Evolutionary conservation across 768 basidiomycete genomes (phyloP).

Genomic region (Favolaschia claudopus): DNA sequence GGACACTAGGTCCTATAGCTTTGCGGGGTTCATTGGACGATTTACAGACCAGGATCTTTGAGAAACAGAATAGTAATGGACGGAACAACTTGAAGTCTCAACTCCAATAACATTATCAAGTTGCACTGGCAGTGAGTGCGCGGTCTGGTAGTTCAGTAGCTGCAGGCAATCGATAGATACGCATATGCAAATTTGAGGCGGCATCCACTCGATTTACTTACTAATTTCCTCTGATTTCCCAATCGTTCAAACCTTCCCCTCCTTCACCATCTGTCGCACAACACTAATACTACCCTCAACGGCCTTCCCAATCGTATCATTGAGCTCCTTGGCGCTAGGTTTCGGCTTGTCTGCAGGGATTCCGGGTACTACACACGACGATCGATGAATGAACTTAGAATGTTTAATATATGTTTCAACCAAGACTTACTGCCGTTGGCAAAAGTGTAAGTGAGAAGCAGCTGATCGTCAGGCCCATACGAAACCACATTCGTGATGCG

Average conservation of each 20-base stretch:
- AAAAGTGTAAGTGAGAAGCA: conserved; percentile 19
- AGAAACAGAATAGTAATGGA: too few relatives aligned
- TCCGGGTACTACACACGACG: conserved; percentile 1
- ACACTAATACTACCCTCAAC: conserved; percentile 11
- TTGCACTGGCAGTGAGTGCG: too few relatives aligned
- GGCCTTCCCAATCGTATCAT: conserved; percentile 3
- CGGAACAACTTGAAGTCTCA: too few relatives aligned
- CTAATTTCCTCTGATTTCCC: too few relatives aligned
- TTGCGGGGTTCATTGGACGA: too few relatives aligned
- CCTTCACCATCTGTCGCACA: conserved; percentile 19
- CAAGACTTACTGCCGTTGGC: conserved; percentile 14
- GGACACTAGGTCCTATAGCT: too few relatives aligned
- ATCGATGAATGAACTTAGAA: background rate
- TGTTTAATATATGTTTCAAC: background rate
- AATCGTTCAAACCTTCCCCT: conserved; percentile 22
- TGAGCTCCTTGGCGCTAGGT: conserved; percentile 16
- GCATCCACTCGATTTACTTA: too few relatives aligned
- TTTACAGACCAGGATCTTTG: too few relatives aligned
- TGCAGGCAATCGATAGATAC: too few relatives aligned
- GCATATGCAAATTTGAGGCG: too few relatives aligned
- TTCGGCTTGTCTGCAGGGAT: conserved; percentile 13
- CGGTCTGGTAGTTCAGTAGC: too few relatives aligned
- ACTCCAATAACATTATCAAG: too few relatives aligned
- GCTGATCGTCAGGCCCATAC: conserved; percentile 13
- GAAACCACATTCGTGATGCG: conserved; percentile 20